Evolutionary conservation across 1,284 basidiomycete species (phyloP).

Genomic region (Cutaneotrichosporon sp.): DNA sequence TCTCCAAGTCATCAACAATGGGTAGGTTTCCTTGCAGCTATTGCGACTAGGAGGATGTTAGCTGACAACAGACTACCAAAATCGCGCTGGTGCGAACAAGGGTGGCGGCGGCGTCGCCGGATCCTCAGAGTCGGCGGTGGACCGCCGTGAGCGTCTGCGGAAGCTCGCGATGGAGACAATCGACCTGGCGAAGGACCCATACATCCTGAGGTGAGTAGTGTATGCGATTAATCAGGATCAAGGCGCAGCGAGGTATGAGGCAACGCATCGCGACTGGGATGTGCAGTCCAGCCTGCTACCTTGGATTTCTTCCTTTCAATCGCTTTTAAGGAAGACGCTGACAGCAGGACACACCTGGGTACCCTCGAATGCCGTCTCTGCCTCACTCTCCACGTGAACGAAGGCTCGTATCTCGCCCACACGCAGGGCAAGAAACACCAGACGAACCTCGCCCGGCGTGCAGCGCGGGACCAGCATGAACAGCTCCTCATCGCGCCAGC

Average conservation of each 20-base stretch:
- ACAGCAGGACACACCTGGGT: slow-evolving; percentile 76
- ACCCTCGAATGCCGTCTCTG: slow-evolving; percentile 98
- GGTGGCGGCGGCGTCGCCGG: slow-evolving; percentile 85
- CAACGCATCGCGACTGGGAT: too few relatives aligned
- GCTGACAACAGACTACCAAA: slow-evolving; percentile 52
- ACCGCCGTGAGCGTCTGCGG: slow-evolving; percentile 86
- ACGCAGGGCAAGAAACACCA: slow-evolving; percentile 99
- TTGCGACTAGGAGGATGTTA: neutral
- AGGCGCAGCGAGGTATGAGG: too few relatives aligned
- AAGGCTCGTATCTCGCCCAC: slow-evolving; percentile 97
- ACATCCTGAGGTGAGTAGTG: slow-evolving; percentile 66
- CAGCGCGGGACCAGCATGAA: slow-evolving; percentile 92
- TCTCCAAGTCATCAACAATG: slow-evolving; percentile 7
- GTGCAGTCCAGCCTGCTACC: neutral
- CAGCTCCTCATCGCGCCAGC: slow-evolving; percentile 77
- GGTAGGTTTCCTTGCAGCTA: slow-evolving; percentile 10
- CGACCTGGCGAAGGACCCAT: slow-evolving; percentile 96
- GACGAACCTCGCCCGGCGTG: slow-evolving; percentile 92
- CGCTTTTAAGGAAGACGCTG: neutral
- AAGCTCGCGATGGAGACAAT: slow-evolving; percentile 96
- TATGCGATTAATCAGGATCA: too few relatives aligned
- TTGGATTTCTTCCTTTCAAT: neutral
- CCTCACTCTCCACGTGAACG: slow-evolving; percentile 95
- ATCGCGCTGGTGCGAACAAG: slow-evolving; percentile 92
- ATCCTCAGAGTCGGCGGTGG: slow-evolving; percentile 76